Evolutionary conservation across 2,329 filamentous ascomycete species (phyloP), one percentile per base, ranked within the genome.

Genomic region (Diaporthe vexans): DNA sequence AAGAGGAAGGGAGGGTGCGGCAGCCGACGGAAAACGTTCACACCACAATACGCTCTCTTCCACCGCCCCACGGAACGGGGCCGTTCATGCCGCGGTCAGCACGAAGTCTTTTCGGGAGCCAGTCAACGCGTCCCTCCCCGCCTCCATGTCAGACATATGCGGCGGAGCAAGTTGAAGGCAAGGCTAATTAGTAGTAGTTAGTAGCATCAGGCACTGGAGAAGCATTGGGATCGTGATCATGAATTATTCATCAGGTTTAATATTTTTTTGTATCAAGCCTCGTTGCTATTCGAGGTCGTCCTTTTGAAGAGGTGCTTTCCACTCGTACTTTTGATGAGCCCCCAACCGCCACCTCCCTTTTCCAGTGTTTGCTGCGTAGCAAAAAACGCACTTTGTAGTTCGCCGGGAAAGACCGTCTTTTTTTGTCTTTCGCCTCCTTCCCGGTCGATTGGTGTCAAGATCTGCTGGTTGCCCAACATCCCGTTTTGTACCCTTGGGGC

Each of bases 391-490:
- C 57, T 65, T 43, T 43, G 57, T 51, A 71, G 24, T 24, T 61
- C 24, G 35, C 37, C 37, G 46, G 29, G 29, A 52, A 26, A 29
- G 54, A 57, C 68, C 68, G 4, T 71, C 35, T 70, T 57, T 51
- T 52, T 43, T 43, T 43, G 54, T 57, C 56, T 35, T 46, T 37
- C 59, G 37, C 59, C 35, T 67, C 48, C 37, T 57, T n/a, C 46
- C 54, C 26, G 43, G 33, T 46, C 72, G 48, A 21, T 56, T 57
- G 19, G n/a, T 21, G 21, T 43, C 37, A 73, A 58, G 51, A 35
- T 58, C 19, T 74, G 67, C 67, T 71, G 67, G 72, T 74, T 63
- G 72, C 72, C 72, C 72, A 63, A 54, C 72, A 37, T 65, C 15
- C 51, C 19, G 15, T 54, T 68, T 59, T 61, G 69, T 72, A 61